Evolutionary conservation across 1,284 basidiomycete genomes (phyloP).

Genomic region (Schizophyllum commune): DNA sequence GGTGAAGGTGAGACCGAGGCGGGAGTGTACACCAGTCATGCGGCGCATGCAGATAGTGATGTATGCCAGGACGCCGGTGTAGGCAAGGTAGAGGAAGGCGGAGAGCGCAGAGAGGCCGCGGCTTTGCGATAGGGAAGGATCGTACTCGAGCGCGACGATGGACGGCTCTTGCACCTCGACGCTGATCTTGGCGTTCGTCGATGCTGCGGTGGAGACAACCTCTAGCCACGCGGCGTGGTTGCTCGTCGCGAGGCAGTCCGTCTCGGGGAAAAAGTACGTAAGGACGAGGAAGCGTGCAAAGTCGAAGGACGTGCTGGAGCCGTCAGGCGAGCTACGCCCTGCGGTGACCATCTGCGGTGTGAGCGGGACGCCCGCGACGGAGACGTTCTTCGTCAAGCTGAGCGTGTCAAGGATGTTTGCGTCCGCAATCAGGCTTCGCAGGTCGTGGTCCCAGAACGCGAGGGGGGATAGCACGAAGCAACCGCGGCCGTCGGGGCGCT

Average conservation of each 20-base stretch:
- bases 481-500: conserved; percentile 28
- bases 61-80: conserved; percentile 72
- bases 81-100: conserved; percentile 71
- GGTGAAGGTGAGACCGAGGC: conserved; percentile 89
- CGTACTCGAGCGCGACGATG: conserved; percentile 63
- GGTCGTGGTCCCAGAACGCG: conserved; percentile 59
- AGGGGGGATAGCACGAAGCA: conserved; percentile 70
- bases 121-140: conserved; percentile 33
- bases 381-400: conserved; percentile 36
- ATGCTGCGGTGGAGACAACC: conserved; percentile 30
- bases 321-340: conserved; percentile 47
- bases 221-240: conserved; percentile 61
- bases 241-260: conserved; percentile 53
- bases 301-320: conserved; percentile 39
- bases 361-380: conserved; percentile 52
- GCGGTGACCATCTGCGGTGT: conserved; percentile 70
- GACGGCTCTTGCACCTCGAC: conserved; percentile 50
- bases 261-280: conserved; percentile 72
- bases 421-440: conserved; percentile 36
- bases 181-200: conserved; percentile 34
- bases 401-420: conserved; percentile 51
- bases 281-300: conserved; percentile 65
- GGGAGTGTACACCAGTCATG: conserved; percentile 84
- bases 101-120: conserved; percentile 55
- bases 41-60: conserved; percentile 73